Evolutionary conservation across 1,139 yeast genomes (phyloP), one percentile per base, ranked within the genome.

Genomic region (Groenewaldozyma auringiensis): DNA sequence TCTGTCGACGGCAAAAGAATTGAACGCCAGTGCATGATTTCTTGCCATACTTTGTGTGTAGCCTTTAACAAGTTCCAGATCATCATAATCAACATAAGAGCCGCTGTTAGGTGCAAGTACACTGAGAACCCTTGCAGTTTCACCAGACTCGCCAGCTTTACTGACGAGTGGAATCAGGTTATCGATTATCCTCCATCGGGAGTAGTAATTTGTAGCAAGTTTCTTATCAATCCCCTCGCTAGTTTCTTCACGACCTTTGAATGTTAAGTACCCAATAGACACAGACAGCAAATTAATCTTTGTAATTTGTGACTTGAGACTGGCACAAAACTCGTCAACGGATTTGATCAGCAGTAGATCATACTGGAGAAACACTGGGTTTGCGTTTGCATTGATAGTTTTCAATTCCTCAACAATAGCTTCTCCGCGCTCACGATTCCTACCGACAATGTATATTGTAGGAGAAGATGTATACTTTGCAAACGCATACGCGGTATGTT

Each of bases 371-470:
- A 63, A 63, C 33, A 56, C 42, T 38, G 48, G 54, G 16, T 44
- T 52, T 6, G 61, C 57, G 4, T 44, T 41, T 25, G 52, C 41
- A 41, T 62, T 62, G 45, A 63, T 43, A 27, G 50, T 42, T 33
- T 50, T 52, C 43, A 62, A 52, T 21, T 56, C 49, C 14, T 38
- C 42, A 11, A 55, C 32, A 2, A 62, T 54, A 11, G 42, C 29
- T 4, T 49, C 47, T 2, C 61, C 67, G 8, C 58, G 48, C 3
- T 41, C 48, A 41, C 49, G 54, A 44, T 50, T 57, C 21, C 67
- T 55, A 1, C 67, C 67, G 13, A 61, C 52, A 41, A 63, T 51
- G 51, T 63, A 62, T 14, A 61, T 49, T 2, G 57, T 58, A 13
- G 67, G 67, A n/a, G 45, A 37, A 13, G 49, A 45, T 27, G 58